Evolutionary conservation across 495 filamentous ascomycete species (phyloP), one percentile per base, ranked within the genome.

Genomic region (Aspergillus sclerotioniger): DNA sequence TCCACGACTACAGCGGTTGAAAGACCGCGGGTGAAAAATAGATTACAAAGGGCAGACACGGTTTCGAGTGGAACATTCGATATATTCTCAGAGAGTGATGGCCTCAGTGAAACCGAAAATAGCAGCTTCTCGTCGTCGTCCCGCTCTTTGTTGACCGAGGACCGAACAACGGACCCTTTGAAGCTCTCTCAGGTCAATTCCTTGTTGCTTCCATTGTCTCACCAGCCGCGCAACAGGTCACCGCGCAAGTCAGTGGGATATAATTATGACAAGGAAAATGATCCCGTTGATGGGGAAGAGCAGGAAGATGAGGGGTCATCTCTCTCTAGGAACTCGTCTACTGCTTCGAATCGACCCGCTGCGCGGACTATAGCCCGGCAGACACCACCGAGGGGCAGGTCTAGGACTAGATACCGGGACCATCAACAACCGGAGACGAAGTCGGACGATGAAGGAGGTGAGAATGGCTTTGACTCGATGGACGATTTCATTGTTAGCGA

Each of bases 401-500:
- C 47, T 51, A 61, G 58, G 16, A 51, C 55, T n/a, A 25, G 51
- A 4, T 19, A 55, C 39, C 16, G 51, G 50, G 57, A 53, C 28
- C 57, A 61, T 28, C 64, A 61, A 0, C 60, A 66, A 52, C 57
- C 52, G 6, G 52, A 65, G 6, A 43, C 31, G 2, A 49, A 63
- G 16, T 63, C 65, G 3, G 65, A 67, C 10, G 63, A 67, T 20
- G 62, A 67, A 43, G 54, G 54, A 29, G 53, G 46, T 28, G 69
- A 71, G 49, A 63, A 75, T 64, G 69, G 65, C 54, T 70, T 67
- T 48, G 61, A 72, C 53, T 77, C 73, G 43, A 59, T 77, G 29
- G 74, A 75, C 32, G 75, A 73, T 45, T 80, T 78, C 51, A 71
- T 80, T 64, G 77, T 78, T 51, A 77, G 76, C 48, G 77, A 80